A percentile compares a stretch with the other conserved stretches of the same genome.
These are phyloP conservation scores for Favolaschia claudopus DNA, from an alignment of 768 basidiomycete genomes.

Conservation along the genomic window DNA sequence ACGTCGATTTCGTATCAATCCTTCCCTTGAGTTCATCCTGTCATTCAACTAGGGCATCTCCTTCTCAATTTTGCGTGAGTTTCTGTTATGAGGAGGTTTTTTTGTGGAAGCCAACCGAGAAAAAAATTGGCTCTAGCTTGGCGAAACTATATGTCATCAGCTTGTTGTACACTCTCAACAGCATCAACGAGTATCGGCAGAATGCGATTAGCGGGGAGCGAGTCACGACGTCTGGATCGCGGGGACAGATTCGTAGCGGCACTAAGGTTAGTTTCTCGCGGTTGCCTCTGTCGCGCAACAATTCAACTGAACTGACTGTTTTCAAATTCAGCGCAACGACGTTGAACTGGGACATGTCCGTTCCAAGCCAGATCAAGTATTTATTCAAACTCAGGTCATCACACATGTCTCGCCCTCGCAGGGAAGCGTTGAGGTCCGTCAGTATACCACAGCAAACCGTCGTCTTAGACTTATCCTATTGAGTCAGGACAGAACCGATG, in stretches of 20 bases:
- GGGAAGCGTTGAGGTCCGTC: slow-evolving; percentile 14
- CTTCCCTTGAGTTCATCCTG: too few species aligned
- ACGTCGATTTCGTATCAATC: neutral
- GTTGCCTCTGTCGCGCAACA: too few species aligned
- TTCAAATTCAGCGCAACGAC: slow-evolving; percentile 3
- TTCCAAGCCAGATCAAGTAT: slow-evolving; percentile 6
- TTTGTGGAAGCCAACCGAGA: too few species aligned
- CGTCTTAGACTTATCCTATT: neutral
- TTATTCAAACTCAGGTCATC: slow-evolving; percentile 18
- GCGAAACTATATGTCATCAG: slow-evolving; percentile 18
- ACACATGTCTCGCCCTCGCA: slow-evolving; percentile 22
- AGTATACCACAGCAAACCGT: neutral
- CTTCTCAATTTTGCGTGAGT: slow-evolving; percentile 21
- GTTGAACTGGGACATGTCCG: slow-evolving; percentile 17
- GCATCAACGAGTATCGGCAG: slow-evolving; percentile 20
- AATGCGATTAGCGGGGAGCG: slow-evolving; percentile 8
- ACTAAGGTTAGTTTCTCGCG: slow-evolving; percentile 5
- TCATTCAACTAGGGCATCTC: slow-evolving; percentile 16
- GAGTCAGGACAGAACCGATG: neutral
- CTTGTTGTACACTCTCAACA: slow-evolving; percentile 21
- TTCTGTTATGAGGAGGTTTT: too few species aligned
- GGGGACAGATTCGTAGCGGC: slow-evolving; percentile 2
- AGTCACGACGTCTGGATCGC: slow-evolving; percentile 10
- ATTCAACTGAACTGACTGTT: too few species aligned
- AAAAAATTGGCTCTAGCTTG: neutral